These are phyloP conservation scores for Podospora pseudoanserina DNA, from an alignment of 495 filamentous ascomycete species.

Conservation along the genomic window DNA sequence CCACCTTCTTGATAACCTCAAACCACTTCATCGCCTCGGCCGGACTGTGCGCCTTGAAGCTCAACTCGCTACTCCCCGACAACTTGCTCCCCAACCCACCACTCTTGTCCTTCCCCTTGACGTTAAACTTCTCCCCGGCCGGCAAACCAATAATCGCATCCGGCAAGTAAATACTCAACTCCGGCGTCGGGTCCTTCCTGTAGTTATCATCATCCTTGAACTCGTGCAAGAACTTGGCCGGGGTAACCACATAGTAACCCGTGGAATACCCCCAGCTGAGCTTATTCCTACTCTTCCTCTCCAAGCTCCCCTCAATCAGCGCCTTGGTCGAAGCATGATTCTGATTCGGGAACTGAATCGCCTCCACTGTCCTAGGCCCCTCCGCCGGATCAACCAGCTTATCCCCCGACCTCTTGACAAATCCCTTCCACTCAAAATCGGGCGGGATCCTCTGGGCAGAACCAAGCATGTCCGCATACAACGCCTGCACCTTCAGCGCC, in stretches of 20 bases:
- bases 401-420: conserved; percentile 62
- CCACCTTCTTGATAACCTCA: conserved; percentile 57
- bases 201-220: conserved; percentile 92
- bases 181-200: conserved; percentile 73
- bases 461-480: conserved; percentile 79
- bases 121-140: conserved; percentile 77
- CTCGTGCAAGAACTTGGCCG: conserved; percentile 83
- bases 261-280: conserved; percentile 71
- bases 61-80: conserved; percentile 49
- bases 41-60: conserved; percentile 64
- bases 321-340: conserved; percentile 74
- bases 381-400: conserved; percentile 76
- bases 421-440: conserved; percentile 92
- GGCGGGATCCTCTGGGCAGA: conserved; percentile 73
- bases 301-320: conserved; percentile 79
- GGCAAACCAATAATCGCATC: conserved; percentile 78
- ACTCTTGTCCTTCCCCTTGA: conserved; percentile 86
- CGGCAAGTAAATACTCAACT: conserved; percentile 86
- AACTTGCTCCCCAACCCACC: conserved; percentile 50
- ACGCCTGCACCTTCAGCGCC: conserved; percentile 69
- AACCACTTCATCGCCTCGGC: conserved; percentile 79
- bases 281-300: conserved; percentile 79
- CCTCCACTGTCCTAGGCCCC: conserved; percentile 64
- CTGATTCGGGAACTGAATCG: conserved; percentile 83
- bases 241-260: conserved; percentile 85